These are phyloP conservation scores for Lathyrus sativus DNA, from an alignment of 306 rosid genomes.

Conservation along the genomic window DNA sequence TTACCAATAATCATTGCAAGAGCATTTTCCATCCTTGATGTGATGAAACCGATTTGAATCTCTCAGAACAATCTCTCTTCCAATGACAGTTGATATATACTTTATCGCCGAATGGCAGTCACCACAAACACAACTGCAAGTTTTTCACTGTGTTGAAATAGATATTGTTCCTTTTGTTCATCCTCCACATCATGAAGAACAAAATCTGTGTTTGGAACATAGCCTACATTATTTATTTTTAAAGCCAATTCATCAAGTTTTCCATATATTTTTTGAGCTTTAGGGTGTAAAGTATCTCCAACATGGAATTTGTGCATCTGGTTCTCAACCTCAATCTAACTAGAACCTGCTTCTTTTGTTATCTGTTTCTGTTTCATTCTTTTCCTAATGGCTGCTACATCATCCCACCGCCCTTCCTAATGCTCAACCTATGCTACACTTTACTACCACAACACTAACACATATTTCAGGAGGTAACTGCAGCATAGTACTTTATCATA, in stretches of 20 bases:
- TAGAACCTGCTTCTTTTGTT: constrained; percentile 62
- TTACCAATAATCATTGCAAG: constrained; percentile 74
- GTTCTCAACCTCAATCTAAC: constrained; percentile 67
- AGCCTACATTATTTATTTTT: constrained; percentile 56
- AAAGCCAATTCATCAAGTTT: constrained; percentile 49
- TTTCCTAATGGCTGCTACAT: constrained; percentile 60
- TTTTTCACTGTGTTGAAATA: constrained; percentile 74
- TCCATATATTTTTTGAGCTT: constrained; percentile 55
- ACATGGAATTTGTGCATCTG: constrained; percentile 61
- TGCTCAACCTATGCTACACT: no score
- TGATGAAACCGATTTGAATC: no score
- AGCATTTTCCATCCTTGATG: constrained; percentile 60
- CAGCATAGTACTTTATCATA: no score
- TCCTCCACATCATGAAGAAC: constrained; percentile 77
- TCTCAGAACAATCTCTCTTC: constrained; percentile 62
- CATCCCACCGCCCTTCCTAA: constrained; percentile 56
- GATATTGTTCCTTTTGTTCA: constrained; percentile 59
- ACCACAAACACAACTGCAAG: constrained; percentile 69
- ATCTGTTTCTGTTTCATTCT: constrained; percentile 54
- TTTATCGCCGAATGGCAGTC: constrained; percentile 68
- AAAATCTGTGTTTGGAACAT: constrained; percentile 59
- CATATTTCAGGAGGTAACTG: no score
- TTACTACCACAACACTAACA: no score
- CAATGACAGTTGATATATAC: constrained; percentile 52
- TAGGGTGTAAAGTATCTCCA: constrained; percentile 67